A percentile compares a stretch with the other conserved stretches of the same genome.
Evolutionary conservation across 2,329 filamentous ascomycete genomes (phyloP).

Genomic region (Claviceps lovelessii): DNA sequence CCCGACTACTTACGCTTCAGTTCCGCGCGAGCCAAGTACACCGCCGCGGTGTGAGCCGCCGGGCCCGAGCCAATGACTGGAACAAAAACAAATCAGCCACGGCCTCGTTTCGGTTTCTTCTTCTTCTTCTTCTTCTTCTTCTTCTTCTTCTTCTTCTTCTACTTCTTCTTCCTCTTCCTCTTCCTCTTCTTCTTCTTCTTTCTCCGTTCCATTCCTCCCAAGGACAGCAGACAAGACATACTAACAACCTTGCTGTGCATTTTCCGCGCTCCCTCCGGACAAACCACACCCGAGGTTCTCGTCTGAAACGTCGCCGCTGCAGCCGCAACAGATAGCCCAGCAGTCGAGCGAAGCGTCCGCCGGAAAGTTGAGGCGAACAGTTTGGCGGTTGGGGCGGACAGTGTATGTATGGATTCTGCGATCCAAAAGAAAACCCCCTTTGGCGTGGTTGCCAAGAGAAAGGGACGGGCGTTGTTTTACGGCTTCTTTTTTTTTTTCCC

Average conservation of each 20-base stretch:
- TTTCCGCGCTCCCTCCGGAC: slow-evolving; percentile 28
- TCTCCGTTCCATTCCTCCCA: background rate
- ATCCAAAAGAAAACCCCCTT: no score
- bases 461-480: no score
- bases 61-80: slow-evolving; percentile 82
- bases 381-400: slow-evolving; percentile 43
- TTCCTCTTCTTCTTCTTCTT: background rate
- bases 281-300: slow-evolving; percentile 8
- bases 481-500: background rate
- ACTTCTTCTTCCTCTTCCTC: background rate
- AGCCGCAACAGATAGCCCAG: slow-evolving; percentile 59
- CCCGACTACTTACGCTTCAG: slow-evolving; percentile 51
- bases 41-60: slow-evolving; percentile 89
- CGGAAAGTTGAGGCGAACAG: slow-evolving; percentile 79
- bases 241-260: slow-evolving; percentile 92
- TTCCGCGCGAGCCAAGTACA: slow-evolving; percentile 91
- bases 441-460: background rate
- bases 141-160: background rate
- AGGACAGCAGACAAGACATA: slow-evolving; percentile 31
- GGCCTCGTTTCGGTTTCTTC: background rate
- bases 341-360: slow-evolving; percentile 61
- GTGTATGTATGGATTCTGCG: no score
- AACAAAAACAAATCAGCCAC: slow-evolving; percentile 1
- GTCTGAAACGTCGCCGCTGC: slow-evolving; percentile 44
- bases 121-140: background rate